Conservation (phyloP, 805 yeast species). For the Candida namnaoensis region DNA sequence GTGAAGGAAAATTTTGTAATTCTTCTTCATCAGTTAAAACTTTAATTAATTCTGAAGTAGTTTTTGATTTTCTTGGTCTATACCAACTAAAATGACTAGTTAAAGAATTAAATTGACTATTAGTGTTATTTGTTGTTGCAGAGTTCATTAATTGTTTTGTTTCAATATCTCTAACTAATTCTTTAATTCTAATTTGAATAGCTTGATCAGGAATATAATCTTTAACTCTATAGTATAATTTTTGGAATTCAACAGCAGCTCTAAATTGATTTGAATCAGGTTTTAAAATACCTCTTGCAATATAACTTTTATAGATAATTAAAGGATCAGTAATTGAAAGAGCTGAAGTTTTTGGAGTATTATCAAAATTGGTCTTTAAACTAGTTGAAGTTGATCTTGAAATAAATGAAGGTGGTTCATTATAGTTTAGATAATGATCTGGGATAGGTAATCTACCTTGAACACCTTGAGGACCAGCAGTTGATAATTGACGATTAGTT, state of each 20-base stretch:
- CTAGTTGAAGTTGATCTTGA: slow-evolving; percentile 1
- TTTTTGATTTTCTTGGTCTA: slow-evolving; percentile 9
- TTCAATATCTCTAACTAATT: slow-evolving; percentile 25
- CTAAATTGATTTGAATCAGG: slow-evolving; percentile 55
- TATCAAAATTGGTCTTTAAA: too few species aligned
- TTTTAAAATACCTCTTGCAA: slow-evolving; percentile 39
- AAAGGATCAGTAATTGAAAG: slow-evolving; percentile 57
- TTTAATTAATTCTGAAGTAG: slow-evolving; percentile 33
- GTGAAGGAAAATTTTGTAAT: slow-evolving; percentile 41
- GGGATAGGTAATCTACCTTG: slow-evolving; percentile 1
- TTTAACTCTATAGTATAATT: slow-evolving; percentile 44
- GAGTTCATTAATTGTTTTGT: not conserved
- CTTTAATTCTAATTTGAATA: slow-evolving; percentile 12
- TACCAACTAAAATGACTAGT: slow-evolving; percentile 5
- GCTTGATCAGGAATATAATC: slow-evolving; percentile 41
- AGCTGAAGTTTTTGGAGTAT: slow-evolving; percentile 1
- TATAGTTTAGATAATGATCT: not conserved
- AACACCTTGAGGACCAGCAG: slow-evolving; percentile 1
- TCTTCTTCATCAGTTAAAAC: slow-evolving; percentile 56
- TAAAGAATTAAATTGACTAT: not conserved
- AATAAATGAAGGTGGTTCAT: not conserved
- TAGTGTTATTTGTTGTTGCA: too few species aligned
- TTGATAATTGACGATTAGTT: not conserved
- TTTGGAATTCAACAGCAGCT: slow-evolving; percentile 55
- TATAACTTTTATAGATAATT: slow-evolving; percentile 42